Evolutionary conservation across 768 basidiomycete genomes (phyloP).

Genomic region (Holtermanniella nyarrowii): DNA sequence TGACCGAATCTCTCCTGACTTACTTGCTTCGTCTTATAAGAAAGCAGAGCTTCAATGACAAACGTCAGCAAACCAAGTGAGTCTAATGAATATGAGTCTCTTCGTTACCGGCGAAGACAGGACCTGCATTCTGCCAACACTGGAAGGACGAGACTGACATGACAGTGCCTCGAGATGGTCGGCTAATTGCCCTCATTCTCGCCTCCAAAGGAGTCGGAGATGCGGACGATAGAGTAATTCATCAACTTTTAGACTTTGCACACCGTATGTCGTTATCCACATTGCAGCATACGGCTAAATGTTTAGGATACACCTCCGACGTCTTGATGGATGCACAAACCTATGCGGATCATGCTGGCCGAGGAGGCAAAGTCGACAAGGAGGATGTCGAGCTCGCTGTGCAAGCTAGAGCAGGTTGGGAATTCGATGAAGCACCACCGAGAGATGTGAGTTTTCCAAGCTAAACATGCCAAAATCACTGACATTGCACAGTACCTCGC

Average conservation of each 20-base stretch:
- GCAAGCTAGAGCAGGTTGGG: constrained; percentile 40
- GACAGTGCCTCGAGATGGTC: constrained; percentile 42
- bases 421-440: constrained; percentile 40
- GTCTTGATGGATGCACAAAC: constrained; percentile 40
- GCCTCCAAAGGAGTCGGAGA: constrained; percentile 44
- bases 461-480: not conserved
- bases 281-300: not conserved
- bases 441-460: constrained; percentile 40
- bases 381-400: constrained; percentile 44
- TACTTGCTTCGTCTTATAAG: too few relatives aligned
- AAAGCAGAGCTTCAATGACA: too few relatives aligned
- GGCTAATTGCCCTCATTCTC: constrained; percentile 43
- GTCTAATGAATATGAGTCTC: not conserved
- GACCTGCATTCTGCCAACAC: too few relatives aligned
- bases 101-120: too few relatives aligned
- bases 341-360: constrained; percentile 42
- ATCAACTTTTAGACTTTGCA: constrained; percentile 44
- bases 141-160: not conserved
- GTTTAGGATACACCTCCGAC: constrained; percentile 44
- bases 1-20: too few relatives aligned
- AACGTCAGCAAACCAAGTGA: not conserved
- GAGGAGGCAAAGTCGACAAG: constrained; percentile 27
- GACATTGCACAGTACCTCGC: constrained; percentile 40
- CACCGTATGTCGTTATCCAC: constrained; percentile 38
- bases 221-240: constrained; percentile 44